Percentiles rank a stretch among this genome's conserved stretches.
phyloP scores from a whole-genome alignment of 2,329 filamentous ascomycete genomes.

The Colletotrichum sp. region DNA sequence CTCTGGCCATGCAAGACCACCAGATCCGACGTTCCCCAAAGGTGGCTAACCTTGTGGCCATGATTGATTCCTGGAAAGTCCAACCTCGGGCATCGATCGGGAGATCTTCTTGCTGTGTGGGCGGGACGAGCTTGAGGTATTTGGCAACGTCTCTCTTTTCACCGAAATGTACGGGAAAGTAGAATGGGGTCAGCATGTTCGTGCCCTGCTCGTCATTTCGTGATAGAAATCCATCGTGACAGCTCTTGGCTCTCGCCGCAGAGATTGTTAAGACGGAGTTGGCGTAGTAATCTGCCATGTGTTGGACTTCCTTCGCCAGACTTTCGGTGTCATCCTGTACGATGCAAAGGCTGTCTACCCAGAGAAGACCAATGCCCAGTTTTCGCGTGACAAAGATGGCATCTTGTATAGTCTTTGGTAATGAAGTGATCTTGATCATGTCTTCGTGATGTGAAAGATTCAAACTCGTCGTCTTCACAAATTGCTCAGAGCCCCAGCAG shows the following conservation, averaged over 20 bases:
- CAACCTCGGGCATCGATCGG: not conserved
- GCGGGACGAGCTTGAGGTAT: not conserved
- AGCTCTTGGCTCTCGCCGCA: not conserved
- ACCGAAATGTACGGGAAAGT: not conserved
- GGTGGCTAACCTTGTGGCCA: not conserved
- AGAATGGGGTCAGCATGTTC: not conserved
- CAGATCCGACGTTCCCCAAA: not conserved
- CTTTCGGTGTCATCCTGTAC: not conserved
- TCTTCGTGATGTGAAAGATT: not conserved
- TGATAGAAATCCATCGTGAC: not conserved
- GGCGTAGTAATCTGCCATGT: not conserved
- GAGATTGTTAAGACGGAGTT: not conserved
- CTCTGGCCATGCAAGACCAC: not conserved
- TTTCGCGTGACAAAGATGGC: not conserved
- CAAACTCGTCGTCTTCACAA: not conserved
- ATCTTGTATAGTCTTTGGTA: not conserved
- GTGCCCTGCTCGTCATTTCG: not conserved
- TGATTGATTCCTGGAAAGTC: not conserved
- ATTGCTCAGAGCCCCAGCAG: not conserved
- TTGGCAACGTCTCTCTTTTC: not conserved
- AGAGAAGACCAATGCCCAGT: not conserved
- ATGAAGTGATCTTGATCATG: not conserved
- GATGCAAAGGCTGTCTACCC: not conserved
- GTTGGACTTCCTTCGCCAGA: not conserved
- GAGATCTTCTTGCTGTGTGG: not conserved